These are phyloP conservation scores for Solanum megistacrolobum DNA, from an alignment of 257 asterid species.

Conservation along the genomic window DNA sequence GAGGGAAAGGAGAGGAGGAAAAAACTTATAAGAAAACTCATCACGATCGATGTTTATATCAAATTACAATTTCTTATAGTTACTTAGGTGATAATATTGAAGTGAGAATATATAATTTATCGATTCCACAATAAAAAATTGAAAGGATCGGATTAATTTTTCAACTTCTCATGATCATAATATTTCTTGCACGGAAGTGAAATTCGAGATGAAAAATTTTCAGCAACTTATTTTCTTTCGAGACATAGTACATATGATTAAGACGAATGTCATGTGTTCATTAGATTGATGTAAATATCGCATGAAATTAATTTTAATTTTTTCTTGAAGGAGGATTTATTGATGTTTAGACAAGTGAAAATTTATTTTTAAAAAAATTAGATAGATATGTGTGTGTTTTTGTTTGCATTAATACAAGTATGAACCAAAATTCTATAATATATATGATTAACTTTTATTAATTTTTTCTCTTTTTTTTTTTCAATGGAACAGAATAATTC, in stretches of 20 bases:
- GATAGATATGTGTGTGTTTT: background rate
- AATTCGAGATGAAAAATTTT: background rate
- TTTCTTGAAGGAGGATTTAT: background rate
- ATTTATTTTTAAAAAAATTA: background rate
- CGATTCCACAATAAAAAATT: background rate
- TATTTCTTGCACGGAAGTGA: background rate
- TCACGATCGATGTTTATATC: background rate
- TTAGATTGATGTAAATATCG: background rate
- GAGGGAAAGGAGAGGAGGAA: background rate
- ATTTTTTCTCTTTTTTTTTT: background rate
- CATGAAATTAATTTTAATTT: background rate
- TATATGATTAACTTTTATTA: background rate
- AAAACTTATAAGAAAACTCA: background rate
- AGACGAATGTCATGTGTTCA: background rate
- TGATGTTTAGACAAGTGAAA: background rate
- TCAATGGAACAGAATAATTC: conserved; percentile 36
- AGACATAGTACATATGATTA: background rate
- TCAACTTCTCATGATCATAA: background rate
- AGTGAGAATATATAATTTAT: background rate
- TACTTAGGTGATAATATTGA: background rate
- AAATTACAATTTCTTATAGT: background rate
- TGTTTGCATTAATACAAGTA: background rate
- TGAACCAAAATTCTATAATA: background rate
- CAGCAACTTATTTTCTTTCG: background rate
- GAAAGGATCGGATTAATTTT: background rate